Evolutionary conservation across 1,284 basidiomycete genomes (phyloP).

Genomic region (Rhodotorula sp.): DNA sequence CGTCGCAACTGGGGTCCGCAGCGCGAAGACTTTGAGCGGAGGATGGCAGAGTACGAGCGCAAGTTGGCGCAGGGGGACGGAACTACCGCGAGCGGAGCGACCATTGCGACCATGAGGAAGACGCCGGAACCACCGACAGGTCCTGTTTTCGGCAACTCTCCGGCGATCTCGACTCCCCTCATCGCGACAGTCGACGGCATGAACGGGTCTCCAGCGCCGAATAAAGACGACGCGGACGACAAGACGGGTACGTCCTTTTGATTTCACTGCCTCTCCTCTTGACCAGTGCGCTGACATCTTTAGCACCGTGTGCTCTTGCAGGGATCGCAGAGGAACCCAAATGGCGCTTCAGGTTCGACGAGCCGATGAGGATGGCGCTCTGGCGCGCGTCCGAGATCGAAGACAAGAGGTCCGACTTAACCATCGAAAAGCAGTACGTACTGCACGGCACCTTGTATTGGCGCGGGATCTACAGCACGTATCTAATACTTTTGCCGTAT

Average conservation of each 20-base stretch:
- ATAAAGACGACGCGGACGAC: slow-evolving; percentile 23
- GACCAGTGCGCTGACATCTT: background rate
- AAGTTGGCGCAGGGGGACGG: slow-evolving; percentile 10
- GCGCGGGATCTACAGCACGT: no score
- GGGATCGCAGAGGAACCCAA: slow-evolving; percentile 30
- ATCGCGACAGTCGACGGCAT: no score
- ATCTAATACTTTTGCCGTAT: background rate
- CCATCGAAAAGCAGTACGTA: slow-evolving; percentile 43
- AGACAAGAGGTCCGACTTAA: slow-evolving; percentile 35
- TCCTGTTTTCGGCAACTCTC: slow-evolving; percentile 20
- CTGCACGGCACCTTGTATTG: no score
- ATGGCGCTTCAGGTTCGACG: slow-evolving; percentile 42
- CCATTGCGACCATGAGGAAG: background rate
- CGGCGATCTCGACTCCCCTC: background rate
- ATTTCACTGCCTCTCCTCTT: background rate
- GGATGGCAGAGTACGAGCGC: slow-evolving; percentile 19
- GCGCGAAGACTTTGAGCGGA: slow-evolving; percentile 22
- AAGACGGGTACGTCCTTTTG: slow-evolving; percentile 10
- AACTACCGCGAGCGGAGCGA: slow-evolving; percentile 2
- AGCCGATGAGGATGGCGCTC: slow-evolving; percentile 35
- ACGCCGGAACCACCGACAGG: slow-evolving; percentile 5
- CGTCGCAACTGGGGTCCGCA: slow-evolving; percentile 11
- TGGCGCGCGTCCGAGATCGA: slow-evolving; percentile 33
- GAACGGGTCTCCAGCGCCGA: slow-evolving; percentile 19
- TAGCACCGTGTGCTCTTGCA: no score